A percentile compares a stretch with the other conserved stretches of the same genome.
Conservation (phyloP, 2,329 filamentous ascomycete genomes). For the Alternaria ventricosa region DNA sequence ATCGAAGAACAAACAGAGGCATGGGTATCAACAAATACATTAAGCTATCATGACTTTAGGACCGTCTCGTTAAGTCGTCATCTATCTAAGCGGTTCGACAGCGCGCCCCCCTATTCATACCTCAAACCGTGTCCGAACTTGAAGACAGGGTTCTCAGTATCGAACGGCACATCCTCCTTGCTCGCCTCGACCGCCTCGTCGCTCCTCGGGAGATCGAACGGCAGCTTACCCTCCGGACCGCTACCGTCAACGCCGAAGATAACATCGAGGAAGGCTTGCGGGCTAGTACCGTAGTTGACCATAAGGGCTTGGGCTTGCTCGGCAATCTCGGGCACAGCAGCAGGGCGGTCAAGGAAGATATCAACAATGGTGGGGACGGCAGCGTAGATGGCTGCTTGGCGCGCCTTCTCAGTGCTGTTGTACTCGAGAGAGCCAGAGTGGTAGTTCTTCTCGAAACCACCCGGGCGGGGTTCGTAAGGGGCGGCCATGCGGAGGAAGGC, state of each 20-base stretch:
- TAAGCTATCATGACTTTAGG: background rate
- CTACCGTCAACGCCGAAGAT: constrained; percentile 48
- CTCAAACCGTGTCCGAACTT: constrained; percentile 45
- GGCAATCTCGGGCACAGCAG: constrained; percentile 52
- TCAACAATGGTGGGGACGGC: constrained; percentile 53
- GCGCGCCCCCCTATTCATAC: constrained; percentile 22
- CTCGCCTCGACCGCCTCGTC: constrained; percentile 51
- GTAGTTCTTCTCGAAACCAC: constrained; percentile 51
- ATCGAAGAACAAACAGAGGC: background rate
- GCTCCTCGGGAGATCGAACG: constrained; percentile 57
- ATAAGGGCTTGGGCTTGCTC: constrained; percentile 49
- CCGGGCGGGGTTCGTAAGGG: constrained; percentile 51
- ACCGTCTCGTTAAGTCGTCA: background rate
- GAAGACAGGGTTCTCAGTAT: constrained; percentile 46
- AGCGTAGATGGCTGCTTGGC: constrained; percentile 50
- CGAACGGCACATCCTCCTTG: constrained; percentile 48
- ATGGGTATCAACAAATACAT: background rate
- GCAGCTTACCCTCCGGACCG: constrained; percentile 52
- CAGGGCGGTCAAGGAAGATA: constrained; percentile 54
- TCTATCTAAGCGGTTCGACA: background rate
- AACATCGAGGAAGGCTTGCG: constrained; percentile 55
- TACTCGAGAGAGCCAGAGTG: constrained; percentile 53
- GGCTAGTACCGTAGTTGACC: constrained; percentile 51
- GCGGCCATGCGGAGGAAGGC: constrained; percentile 51
- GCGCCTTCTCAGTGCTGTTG: constrained; percentile 47